Evolutionary conservation across 2,329 filamentous ascomycete genomes (phyloP), one percentile per base, ranked within the genome.

Genomic region (Aspergillus sp.): DNA sequence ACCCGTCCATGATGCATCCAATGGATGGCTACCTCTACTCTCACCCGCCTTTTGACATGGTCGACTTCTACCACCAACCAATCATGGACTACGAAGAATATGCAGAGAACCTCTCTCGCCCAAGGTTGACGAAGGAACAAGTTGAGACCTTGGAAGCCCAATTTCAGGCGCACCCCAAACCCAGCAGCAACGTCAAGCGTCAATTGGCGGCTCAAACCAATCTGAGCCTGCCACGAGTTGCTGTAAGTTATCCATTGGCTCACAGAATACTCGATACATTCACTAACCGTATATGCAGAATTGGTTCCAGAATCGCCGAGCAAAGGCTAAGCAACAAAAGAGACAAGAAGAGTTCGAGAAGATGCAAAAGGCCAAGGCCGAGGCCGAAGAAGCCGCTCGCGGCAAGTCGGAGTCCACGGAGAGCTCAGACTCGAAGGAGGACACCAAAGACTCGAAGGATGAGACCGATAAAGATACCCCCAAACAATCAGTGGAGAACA

Each of bases 231-330:
- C 79, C 78, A 43, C 76, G 81, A 58, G 80, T 83, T 66, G 80
- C 80, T 60, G 81, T 83, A 74, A 63, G 80, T 78, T 50, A 59
- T 50, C 23, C 39, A 12, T 36, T 47, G 36, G 30, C 41, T 5
- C 39, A 19, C 8, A 28, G 39, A 54, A 45, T 62, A 59, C 50
- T n/a, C 6, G 47, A 36, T 51, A 68, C 4, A 19, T 36, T 4
- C 39, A 49, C 63, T 65, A 63, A 61, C 62, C 55, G 1, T 43
- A 13, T 17, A 17, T 60, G 45, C 61, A 82, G 81, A 82, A 83
- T 63, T 83, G 81, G 81, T 83, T 82, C 67, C 81, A 83, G 64
- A 83, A 82, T 64, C 77, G 81, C 61, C 78, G 81, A 50, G 81
- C 81, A 58, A 82, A 83, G 65, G 80, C 80, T 53, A 82, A 82